phyloP scores from a whole-genome alignment of 805 yeast genomes.

The Lipomyces starkeyi region DNA sequence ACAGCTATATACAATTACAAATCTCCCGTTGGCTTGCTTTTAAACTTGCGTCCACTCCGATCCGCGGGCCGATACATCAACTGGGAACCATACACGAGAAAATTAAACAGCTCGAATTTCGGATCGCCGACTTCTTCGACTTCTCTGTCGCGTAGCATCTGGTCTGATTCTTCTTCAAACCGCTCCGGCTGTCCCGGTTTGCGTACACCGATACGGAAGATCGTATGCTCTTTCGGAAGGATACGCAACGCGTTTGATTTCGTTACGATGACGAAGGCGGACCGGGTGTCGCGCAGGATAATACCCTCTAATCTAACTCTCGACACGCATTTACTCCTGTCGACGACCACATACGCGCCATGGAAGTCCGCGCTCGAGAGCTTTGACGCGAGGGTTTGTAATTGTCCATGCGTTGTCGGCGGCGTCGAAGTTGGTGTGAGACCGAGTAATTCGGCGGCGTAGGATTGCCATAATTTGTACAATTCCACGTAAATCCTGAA shows the following conservation, averaged over 20 bases:
- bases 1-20: not conserved
- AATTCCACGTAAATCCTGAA: slow-evolving; percentile 23
- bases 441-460: slow-evolving; percentile 25
- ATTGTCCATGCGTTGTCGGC: slow-evolving; percentile 8
- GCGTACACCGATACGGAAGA: slow-evolving; percentile 19
- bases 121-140: not conserved
- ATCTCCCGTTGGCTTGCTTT: slow-evolving; percentile 21
- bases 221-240: slow-evolving; percentile 31
- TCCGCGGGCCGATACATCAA: slow-evolving; percentile 34
- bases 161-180: not conserved
- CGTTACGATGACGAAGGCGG: slow-evolving; percentile 23
- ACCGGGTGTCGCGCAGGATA: slow-evolving; percentile 25
- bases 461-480: slow-evolving; percentile 30
- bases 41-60: slow-evolving; percentile 35
- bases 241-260: slow-evolving; percentile 15
- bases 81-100: slow-evolving; percentile 32
- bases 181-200: not conserved
- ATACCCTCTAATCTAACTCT: slow-evolving; percentile 31
- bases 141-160: not conserved
- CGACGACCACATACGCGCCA: slow-evolving; percentile 30
- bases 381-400: slow-evolving; percentile 23
- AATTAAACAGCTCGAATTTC: not conserved
- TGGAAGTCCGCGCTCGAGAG: slow-evolving; percentile 34
- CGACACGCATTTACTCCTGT: slow-evolving; percentile 20
- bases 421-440: not conserved